Evolutionary conservation across 345 rosid species (phyloP).

Genomic region (Populus deltoides): DNA sequence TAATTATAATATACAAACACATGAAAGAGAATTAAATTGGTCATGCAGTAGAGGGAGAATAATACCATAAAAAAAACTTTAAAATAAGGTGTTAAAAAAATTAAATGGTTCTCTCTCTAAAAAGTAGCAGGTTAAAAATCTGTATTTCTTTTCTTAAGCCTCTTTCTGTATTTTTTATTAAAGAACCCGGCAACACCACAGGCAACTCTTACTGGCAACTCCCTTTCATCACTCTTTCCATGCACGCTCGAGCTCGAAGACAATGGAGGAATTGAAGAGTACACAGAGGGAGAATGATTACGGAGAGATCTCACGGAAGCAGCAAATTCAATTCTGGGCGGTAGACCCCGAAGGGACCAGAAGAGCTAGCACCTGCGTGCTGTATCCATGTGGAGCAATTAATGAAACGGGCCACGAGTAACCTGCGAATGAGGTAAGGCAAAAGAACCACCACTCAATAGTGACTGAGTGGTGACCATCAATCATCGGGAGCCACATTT

Average conservation of each 20-base stretch:
- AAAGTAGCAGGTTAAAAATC: too few species aligned
- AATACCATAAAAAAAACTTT: too few species aligned
- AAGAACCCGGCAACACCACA: too few species aligned
- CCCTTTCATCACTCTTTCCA: not conserved
- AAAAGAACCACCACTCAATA: not conserved
- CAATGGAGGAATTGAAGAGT: not conserved
- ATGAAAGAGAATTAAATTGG: too few species aligned
- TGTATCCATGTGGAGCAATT: constrained; percentile 12
- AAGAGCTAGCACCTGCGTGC: not conserved
- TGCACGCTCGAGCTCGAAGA: not conserved
- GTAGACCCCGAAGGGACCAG: not conserved
- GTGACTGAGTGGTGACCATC: constrained; percentile 1
- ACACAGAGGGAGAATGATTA: not conserved
- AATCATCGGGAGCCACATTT: not conserved
- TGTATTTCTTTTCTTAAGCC: too few species aligned
- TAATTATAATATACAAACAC: too few species aligned
- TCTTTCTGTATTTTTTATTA: too few species aligned
- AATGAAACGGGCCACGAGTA: constrained; percentile 20
- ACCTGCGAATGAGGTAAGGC: constrained; percentile 14
- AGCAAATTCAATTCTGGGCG: not conserved
- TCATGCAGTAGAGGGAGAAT: too few species aligned
- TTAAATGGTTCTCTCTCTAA: not conserved
- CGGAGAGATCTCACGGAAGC: not conserved
- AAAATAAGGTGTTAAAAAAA: too few species aligned
- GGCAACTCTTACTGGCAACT: not conserved